Base-by-base conservation (phyloP, 345 rosid species). In the Raphanus raphanistrum region DNA sequence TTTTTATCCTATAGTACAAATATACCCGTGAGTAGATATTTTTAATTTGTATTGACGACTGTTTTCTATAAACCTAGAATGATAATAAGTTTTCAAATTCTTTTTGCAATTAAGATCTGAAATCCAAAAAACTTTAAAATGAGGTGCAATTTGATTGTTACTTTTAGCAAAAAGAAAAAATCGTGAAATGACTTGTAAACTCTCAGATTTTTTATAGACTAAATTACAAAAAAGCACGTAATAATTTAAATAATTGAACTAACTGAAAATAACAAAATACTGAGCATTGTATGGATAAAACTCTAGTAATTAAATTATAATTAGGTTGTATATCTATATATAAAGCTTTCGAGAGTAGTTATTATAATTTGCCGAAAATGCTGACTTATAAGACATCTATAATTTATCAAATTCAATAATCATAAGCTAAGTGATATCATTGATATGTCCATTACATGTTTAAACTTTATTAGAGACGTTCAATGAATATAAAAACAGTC, bases 401-500 rank as follows among this genome's bases (percentile, higher is more conserved):
- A 63, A 52, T 4, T 36, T 60, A 73, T 59, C 32, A 64, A 54
- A 78, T 75, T 61, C 59, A 68, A 61, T 61, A 73, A 79, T 36
- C 60, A 55, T 28, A 52, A 66, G 70, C 32, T 64, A 52, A 35
- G 79, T 80, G 82, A 74, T 61, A 41, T 48, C 76, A 80, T 69
- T 69, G 75, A 68, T 36, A 25, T 50, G 66, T 67, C 77, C 77
- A 72, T 67, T 73, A 73, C 41, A 48, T 48, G 64, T 68, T 61
- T 78, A 8, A 58, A 26, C 73, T 55, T 69, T 48, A 48, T 68
- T 35, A 38, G 64, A 68, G 63, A 69, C 50, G 75, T 74, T 74
- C 71, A 63, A 54, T 74, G 64, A 66, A 78, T 78, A 72, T 59
- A 66, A 79, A 28, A 73, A 73, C 27, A 74, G 27, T 79, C 55